Percentiles rank a stretch among this genome's conserved stretches.
These are phyloP conservation scores for Exophiala alcalophila DNA, from an alignment of 2,329 filamentous ascomycete species.

Conservation along the genomic window DNA sequence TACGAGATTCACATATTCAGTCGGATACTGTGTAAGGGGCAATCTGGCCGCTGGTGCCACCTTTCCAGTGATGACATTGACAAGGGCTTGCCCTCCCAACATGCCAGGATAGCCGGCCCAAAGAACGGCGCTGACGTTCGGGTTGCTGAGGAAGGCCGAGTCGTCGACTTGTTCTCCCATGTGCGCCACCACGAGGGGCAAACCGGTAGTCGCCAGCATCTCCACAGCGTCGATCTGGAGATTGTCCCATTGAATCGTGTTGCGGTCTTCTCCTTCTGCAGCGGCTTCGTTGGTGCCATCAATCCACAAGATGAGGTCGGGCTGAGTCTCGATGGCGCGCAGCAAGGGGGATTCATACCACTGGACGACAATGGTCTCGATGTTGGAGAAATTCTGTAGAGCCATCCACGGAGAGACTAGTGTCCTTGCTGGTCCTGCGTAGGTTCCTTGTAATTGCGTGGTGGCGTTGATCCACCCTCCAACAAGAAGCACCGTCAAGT, in stretches of 20 bases:
- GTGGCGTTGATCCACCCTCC: constrained; percentile 60
- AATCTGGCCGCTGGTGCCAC: constrained; percentile 43
- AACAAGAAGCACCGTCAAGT: constrained; percentile 51
- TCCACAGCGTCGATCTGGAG: constrained; percentile 42
- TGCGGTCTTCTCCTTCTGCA: constrained; percentile 38
- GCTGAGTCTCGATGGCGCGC: constrained; percentile 30
- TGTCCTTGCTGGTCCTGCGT: constrained; percentile 52
- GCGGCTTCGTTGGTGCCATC: neutral
- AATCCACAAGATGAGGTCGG: neutral
- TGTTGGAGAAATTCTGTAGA: constrained; percentile 48
- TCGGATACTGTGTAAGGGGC: constrained; percentile 40
- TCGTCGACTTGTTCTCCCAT: constrained; percentile 47
- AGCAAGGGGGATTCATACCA: constrained; percentile 39
- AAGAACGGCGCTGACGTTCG: constrained; percentile 41
- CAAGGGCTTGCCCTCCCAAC: constrained; percentile 41
- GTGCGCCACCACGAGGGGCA: constrained; percentile 42
- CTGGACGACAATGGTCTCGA: constrained; percentile 45
- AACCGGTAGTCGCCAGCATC: constrained; percentile 37
- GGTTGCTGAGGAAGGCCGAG: constrained; percentile 38
- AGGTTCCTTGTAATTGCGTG: constrained; percentile 58
- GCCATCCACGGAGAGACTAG: constrained; percentile 51
- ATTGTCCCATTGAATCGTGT: constrained; percentile 42
- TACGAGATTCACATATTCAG: constrained; percentile 43
- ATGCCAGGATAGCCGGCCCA: constrained; percentile 48
- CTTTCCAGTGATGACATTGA: constrained; percentile 43